A percentile compares a stretch with the other conserved stretches of the same genome.
These are phyloP conservation scores for Penicillium cosmopolitanum DNA, from an alignment of 495 filamentous ascomycete species.

Conservation along the genomic window DNA sequence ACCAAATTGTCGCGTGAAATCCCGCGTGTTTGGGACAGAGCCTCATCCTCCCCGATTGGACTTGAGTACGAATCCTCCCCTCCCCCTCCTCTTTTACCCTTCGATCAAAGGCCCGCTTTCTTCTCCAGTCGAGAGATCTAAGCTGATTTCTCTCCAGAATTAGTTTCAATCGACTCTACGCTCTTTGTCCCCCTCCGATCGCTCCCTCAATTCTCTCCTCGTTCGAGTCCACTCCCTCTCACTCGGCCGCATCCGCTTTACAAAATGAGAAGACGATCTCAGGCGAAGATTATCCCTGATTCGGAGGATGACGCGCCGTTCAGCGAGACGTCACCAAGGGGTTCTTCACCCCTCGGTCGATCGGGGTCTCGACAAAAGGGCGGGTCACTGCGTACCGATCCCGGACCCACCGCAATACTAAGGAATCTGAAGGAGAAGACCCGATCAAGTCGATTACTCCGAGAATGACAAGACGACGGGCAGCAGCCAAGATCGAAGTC, in stretches of 20 bases:
- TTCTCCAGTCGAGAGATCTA: too few relatives aligned
- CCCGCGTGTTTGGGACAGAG: too few relatives aligned
- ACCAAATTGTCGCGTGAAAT: too few relatives aligned
- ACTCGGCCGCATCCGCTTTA: not conserved
- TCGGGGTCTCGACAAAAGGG: slow-evolving; percentile 30
- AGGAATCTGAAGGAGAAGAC: slow-evolving; percentile 23
- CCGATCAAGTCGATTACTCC: slow-evolving; percentile 6
- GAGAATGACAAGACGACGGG: not conserved
- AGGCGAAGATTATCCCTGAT: slow-evolving; percentile 23
- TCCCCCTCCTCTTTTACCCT: too few relatives aligned
- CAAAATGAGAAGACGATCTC: slow-evolving; percentile 22
- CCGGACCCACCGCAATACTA: slow-evolving; percentile 21
- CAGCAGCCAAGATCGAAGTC: slow-evolving; percentile 34
- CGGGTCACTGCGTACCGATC: slow-evolving; percentile 26
- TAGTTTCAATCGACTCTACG: not conserved
- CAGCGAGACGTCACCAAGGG: slow-evolving; percentile 23
- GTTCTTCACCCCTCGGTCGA: slow-evolving; percentile 24
- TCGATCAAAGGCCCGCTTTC: too few relatives aligned
- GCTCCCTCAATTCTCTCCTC: not conserved
- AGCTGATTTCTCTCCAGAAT: too few relatives aligned
- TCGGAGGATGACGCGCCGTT: slow-evolving; percentile 27
- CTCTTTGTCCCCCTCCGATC: not conserved
- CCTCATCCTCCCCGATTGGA: too few relatives aligned
- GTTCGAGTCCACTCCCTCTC: not conserved
- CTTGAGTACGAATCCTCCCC: too few relatives aligned